Conservation (phyloP, 2,329 filamentous ascomycete genomes). For the Fusarium mundagurra region DNA sequence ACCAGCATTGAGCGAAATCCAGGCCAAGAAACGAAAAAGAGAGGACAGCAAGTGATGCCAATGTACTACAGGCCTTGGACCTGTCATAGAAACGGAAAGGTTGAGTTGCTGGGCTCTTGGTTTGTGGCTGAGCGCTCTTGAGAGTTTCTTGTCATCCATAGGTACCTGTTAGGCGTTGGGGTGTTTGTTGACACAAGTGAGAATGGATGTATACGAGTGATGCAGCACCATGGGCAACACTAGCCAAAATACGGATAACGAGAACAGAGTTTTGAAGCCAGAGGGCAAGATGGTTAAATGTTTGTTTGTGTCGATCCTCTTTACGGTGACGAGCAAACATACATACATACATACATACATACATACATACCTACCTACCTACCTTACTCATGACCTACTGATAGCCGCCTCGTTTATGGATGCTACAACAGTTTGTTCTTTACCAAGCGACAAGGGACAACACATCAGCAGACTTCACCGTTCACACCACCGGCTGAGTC, state of each 20-base stretch:
- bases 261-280: background rate
- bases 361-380: background rate
- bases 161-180: background rate
- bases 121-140: slow-evolving; percentile 31
- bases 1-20: slow-evolving; percentile 18
- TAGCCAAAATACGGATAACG: background rate
- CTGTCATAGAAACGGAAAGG: background rate
- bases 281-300: background rate
- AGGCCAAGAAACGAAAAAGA: slow-evolving; percentile 18
- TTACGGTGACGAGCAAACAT: background rate
- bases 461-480: background rate
- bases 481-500: background rate
- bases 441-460: background rate
- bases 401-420: background rate
- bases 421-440: background rate
- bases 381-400: background rate
- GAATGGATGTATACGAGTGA: slow-evolving; percentile 6
- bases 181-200: slow-evolving; percentile 8
- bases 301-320: background rate
- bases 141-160: background rate
- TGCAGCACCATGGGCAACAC: slow-evolving; percentile 15
- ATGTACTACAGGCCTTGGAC: slow-evolving; percentile 11
- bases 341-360: background rate
- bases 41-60: background rate
- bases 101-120: background rate